These are phyloP conservation scores for Leptosphaerulina australis DNA, from an alignment of 2,329 filamentous ascomycete species.

Conservation along the genomic window DNA sequence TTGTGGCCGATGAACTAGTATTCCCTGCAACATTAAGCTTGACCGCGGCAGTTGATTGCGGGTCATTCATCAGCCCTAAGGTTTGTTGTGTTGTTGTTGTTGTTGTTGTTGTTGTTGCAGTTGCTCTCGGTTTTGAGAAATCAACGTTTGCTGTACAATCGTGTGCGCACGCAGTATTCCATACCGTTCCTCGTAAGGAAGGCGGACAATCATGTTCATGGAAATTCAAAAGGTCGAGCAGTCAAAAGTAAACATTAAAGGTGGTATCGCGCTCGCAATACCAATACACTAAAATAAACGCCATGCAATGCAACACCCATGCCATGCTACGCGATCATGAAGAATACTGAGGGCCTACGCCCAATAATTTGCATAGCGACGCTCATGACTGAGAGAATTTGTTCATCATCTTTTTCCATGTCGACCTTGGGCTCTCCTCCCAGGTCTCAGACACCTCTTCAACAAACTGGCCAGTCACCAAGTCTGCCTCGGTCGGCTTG, in stretches of 20 bases:
- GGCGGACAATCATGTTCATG: background rate
- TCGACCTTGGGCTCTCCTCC: constrained; percentile 42
- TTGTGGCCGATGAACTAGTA: too few species aligned
- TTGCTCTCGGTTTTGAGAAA: too few species aligned
- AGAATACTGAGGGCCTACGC: constrained; percentile 14
- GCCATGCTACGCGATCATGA: constrained; percentile 26
- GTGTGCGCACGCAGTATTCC: too few species aligned
- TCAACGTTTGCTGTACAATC: too few species aligned
- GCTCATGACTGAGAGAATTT: constrained; percentile 23
- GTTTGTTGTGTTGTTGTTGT: too few species aligned
- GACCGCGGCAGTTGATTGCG: too few species aligned
- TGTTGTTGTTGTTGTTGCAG: too few species aligned
- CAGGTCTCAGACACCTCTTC: constrained; percentile 39
- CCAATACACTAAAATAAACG: constrained; percentile 19
- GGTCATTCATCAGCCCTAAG: too few species aligned
- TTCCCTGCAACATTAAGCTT: too few species aligned
- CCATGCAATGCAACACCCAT: constrained; percentile 29
- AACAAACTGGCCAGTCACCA: constrained; percentile 49
- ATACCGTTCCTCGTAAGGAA: too few species aligned
- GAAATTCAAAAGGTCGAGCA: background rate
- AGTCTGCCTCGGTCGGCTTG: constrained; percentile 50
- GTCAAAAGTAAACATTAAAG: constrained; percentile 10
- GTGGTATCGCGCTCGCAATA: constrained; percentile 17
- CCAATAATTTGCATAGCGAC: background rate
- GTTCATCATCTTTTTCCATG: constrained; percentile 42